Evolutionary conservation across 1,284 basidiomycete species (phyloP).

Genomic region (Waitea zeae): DNA sequence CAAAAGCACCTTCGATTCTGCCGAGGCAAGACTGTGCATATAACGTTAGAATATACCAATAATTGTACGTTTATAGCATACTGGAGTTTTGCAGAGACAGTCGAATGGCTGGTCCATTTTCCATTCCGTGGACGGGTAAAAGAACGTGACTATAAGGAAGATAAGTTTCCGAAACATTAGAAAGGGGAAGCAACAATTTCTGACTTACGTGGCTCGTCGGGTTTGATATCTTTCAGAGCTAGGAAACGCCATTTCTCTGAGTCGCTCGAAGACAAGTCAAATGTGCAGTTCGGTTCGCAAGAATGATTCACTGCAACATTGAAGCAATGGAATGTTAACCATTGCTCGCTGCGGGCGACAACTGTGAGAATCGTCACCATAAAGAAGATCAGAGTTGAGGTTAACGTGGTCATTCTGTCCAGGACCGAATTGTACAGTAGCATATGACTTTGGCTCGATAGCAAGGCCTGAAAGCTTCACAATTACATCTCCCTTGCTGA

Average conservation of each 20-base stretch:
- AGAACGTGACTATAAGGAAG: conserved; percentile 31
- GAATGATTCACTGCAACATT: conserved; percentile 45
- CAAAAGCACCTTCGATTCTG: conserved; percentile 19
- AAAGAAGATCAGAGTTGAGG: conserved; percentile 47
- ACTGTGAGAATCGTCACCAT: conserved; percentile 19
- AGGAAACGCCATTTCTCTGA: conserved; percentile 19
- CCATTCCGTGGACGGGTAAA: conserved; percentile 60
- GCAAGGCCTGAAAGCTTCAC: too few species aligned
- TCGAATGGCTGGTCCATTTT: conserved; percentile 50
- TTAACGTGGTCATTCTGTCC: conserved; percentile 32
- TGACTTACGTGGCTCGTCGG: conserved; percentile 23
- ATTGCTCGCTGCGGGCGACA: neutral
- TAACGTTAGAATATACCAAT: neutral
- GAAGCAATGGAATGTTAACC: neutral
- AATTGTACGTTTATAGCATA: conserved; percentile 8
- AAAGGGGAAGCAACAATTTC: neutral
- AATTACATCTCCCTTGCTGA: too few species aligned
- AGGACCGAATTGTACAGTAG: conserved; percentile 23
- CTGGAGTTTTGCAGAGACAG: conserved; percentile 30
- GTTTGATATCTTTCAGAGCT: conserved; percentile 18
- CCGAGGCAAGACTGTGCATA: conserved; percentile 17
- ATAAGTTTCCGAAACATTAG: conserved; percentile 7
- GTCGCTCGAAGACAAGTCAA: conserved; percentile 28
- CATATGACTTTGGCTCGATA: conserved; percentile 22
- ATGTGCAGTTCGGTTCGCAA: conserved; percentile 40